Evolutionary conservation across 2,329 filamentous ascomycete species (phyloP), one percentile per base, ranked within the genome.

Genomic region (Talaromyces sp.): DNA sequence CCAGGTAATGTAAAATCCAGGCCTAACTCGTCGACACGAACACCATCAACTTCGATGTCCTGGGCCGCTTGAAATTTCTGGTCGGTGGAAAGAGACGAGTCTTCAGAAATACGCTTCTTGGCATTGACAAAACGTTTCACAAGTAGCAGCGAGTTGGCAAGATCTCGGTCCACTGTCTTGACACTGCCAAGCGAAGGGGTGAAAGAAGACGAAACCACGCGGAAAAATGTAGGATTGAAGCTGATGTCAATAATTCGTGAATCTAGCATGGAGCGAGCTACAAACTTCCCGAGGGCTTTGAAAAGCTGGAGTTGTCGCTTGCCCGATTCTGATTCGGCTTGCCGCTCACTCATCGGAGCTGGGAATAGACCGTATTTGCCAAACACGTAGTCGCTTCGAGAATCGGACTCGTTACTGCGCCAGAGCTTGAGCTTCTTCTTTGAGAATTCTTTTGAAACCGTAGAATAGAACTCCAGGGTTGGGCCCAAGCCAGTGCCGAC

Each of bases 201-300:
- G 4, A 96, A 87, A 0, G 85, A 78, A 17, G 79, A 80, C 14
- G 79, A 82, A 51, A 90, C 91, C 65, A 97, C 90, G 61, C 93
- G 90, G 86, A 99, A 99, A 80, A 99, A 97, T 6, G 92, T 96
- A 1, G 95, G 90, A 71, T 97, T 99, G 77, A 99, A 95, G 59
- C 93, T 95, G 66, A 99, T 87, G 69, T 99, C 95, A 67, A 99
- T 97, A 72, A 99, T 98, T 58, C 95, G 86, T 0, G 93, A 97
- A 73, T 99, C 95, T 58, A 99, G 88, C 95, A 99, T 98, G 0
- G 95, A 97, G 56, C 95, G 87, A 31, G 96, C 95, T 54, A 98
- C 93, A 73, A 99, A 99, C 71, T 97, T 98, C 67, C 95, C 95
- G 24, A 99, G 87, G 71, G 93, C 89, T 75, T 89, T 96, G 80